phyloP scores from a whole-genome alignment of 768 basidiomycete species.

The Suillus occidentalis region DNA sequence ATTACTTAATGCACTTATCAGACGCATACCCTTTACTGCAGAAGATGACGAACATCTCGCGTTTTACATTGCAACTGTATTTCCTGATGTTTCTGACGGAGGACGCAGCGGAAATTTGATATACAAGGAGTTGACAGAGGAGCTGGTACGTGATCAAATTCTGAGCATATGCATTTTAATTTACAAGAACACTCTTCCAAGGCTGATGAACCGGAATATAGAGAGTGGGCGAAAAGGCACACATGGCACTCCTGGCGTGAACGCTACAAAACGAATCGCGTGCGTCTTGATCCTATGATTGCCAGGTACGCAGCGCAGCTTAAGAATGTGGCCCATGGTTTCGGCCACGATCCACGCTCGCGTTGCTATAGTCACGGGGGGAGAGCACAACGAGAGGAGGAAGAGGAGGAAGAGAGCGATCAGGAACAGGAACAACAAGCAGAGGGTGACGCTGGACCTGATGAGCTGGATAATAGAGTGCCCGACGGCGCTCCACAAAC shows the following conservation, averaged over 20 bases:
- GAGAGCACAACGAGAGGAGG: constrained; percentile 4
- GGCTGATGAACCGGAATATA: constrained; percentile 40
- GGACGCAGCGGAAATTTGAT: constrained; percentile 51
- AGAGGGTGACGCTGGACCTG: neutral
- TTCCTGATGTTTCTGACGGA: constrained; percentile 31
- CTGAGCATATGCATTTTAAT: neutral
- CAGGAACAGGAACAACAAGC: neutral
- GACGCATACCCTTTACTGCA: constrained; percentile 33
- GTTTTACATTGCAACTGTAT: constrained; percentile 49
- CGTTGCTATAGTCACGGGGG: constrained; percentile 6
- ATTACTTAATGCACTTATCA: constrained; percentile 4
- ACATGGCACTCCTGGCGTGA: constrained; percentile 65
- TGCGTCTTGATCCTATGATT: constrained; percentile 44
- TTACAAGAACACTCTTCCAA: neutral
- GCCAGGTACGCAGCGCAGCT: constrained; percentile 24
- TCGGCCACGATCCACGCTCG: constrained; percentile 26
- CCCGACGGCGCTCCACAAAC: neutral
- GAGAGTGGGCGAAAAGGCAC: constrained; percentile 40
- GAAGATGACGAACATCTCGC: constrained; percentile 45
- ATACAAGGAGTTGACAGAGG: constrained; percentile 42
- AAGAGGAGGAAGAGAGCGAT: constrained; percentile 8
- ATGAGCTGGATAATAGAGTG: neutral
- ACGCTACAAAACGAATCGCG: constrained; percentile 49
- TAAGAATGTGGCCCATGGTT: constrained; percentile 16
- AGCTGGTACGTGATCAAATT: constrained; percentile 42